Base-by-base conservation (phyloP, 1,284 basidiomycete species). In the Boletus hoseneyae region DNA sequence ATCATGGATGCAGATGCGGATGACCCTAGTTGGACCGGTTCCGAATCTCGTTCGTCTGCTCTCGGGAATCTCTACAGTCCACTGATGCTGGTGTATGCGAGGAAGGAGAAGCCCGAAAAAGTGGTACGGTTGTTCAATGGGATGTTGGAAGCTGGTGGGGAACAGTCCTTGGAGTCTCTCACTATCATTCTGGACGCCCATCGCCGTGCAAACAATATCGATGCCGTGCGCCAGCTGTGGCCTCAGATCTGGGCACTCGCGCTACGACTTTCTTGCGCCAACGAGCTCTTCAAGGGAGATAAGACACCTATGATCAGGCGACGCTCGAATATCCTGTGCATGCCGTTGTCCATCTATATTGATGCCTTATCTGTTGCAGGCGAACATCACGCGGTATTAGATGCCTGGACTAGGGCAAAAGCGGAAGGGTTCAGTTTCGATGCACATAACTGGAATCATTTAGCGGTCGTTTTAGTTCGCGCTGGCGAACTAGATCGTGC, bases 381-480 rank as follows among this genome's bases (percentile, higher is more conserved):
- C 2, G 66, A 71, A 34, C 85, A 91, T 61, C 55, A 66, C 8
- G 79, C 85, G 49, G 78, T 97, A 35, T 79, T 85, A 16, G 64
- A 69, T 11, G 73, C 80, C 0, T 98, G 96, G 95, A 69, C 74
- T 15, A 64, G 72, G 27, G 78, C 91, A 42, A 78, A 81, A 54
- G 57, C 70, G 6, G 68, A 76, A n/a, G 91, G 92, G 2, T 90
- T 96, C 58, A 77, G 77, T 3, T 93, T 95, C 63, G 93, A 97
- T 64, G 79, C 90, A 11, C 84, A 89, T 59, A 98, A 97, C 69
- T 99, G 93, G 89, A 98, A 97, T 64, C 85, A 92, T 61, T 76
- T 96, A 21, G 79, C 77, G 21, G 73, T 85, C 4, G 88, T 87
- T 12, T 78, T 96, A 30, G 75, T 93, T 27, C 81, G 87, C 30